Base-by-base conservation (phyloP, 208 protist genomes). In the Cochliopodium minus region DNA sequence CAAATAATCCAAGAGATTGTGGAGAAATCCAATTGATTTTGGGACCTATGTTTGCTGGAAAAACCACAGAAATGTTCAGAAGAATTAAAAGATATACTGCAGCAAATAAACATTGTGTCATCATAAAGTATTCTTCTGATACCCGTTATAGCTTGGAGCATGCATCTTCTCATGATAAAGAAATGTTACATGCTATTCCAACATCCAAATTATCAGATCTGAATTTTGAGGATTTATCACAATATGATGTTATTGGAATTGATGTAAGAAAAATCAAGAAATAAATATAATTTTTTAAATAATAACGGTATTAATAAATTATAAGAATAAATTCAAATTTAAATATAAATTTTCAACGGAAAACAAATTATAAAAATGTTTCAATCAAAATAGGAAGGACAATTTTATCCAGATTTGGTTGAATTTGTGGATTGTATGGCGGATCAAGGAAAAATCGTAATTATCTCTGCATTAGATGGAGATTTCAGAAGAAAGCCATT, bases 41-140 rank as follows among this genome's bases (percentile, higher is more conserved):
- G 29, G 88, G 88, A 32, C 86, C 86, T 23, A 93, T 93, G 87
- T 93, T 92, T 51, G 81, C 83, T 28, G 87, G 86, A 30, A 92
- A 92, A 69, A 87, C 88, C 0, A 90, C 86, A 0, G 83, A 88
- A 59, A 66, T 94, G n/a, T 81, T 92, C 65, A 68, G 81, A 38
- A 76, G 85, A 30, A 73, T 94, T 0, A 72, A 76, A 26, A 73
- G 84, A 13, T 73, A 89, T 56, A 74, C 78, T 28, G 65, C 80
- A 58, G 81, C 80, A 2, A 64, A 67, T 2, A 76, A 70, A 34
- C 73, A 68, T 30, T 88, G 80, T 60, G 74, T 85, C 13, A 64
- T 92, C 5, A 85, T 92, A 52, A 94, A 92, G 72, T 89, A 90
- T 71, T 66, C 60, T 23, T 64, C 73, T 20, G 87, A 93, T 72